Evolutionary conservation across 176 grass and related monocot genomes (phyloP), one percentile per base, ranked within the genome.

Genomic region (Chloris gayana): DNA sequence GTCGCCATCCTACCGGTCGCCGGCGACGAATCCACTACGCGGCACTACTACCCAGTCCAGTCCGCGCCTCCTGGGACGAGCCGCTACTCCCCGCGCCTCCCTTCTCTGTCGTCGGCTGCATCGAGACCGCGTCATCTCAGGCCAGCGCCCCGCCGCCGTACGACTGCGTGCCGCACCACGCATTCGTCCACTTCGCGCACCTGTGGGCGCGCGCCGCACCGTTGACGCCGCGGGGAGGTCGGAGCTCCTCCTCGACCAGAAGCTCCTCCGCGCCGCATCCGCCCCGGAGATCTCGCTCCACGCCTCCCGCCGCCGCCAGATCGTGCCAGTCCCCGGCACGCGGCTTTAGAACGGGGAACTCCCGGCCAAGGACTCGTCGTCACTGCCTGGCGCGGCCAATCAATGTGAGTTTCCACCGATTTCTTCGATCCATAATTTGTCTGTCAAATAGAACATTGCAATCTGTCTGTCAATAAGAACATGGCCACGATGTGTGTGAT

Each of bases 131-230:
- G 4, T 3, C 54, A 5, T n/a, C 71, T 44, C 12, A 19, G 19
- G 13, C 8, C 37, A 76, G 70, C 25, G 76, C 70, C 25, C 69
- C 64, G 39, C 87, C 83, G n/a, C 77, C 71, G 14, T 86, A 82
- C 75, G 77, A 54, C 0, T 85, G 75, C 83, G 92, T 98, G 7
- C 90, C 84, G 0, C 90, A 92, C 1, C 94, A 97, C 81, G 94
- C 89, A 2, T 97, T 97, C 70, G 95, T 98, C 70, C 92, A 98
- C 80, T 98, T 94, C 47, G 88, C 86, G 44, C 68, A 53, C n/a
- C 83, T 78, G 90, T 87, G 19, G 87, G 29, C 21, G 90, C 88
- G 27, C 93, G 78, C 70, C 84, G 82, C 34, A 88, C 92, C 32
- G 58, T 72, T 30, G 74, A 94, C 58, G 76, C 77, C 3, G 83